Base-by-base conservation (phyloP, 2,329 filamentous ascomycete genomes). In the Rutstroemia sydowiana region DNA sequence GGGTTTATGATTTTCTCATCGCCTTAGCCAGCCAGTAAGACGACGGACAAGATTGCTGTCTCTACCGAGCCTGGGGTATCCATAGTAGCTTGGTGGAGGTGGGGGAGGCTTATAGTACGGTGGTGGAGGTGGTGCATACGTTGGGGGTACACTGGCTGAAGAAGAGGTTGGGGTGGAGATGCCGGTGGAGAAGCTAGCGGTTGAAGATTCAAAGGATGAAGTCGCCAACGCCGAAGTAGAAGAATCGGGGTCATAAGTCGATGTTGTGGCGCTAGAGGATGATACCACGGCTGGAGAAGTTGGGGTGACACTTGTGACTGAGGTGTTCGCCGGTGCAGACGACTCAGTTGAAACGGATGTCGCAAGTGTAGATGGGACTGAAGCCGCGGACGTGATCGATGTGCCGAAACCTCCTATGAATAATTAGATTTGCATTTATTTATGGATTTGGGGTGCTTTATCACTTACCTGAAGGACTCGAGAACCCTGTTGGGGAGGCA, bases 301-400 rank as follows among this genome's bases (percentile, higher is more conserved):
- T 26, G 23, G 23, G 23, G 23, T 26, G 4, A 26, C 8, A 8
- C 23, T 26, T 26, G 23, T 26, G 23, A 26, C 4, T 26, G 23
- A 26, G 23, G 23, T 46, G 21, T 51, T 51, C 10, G 34, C 16
- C 5, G 37, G 26, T 23, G 48, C 42, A 30, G 32, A 32, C 13
- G 53, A 32, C 13, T 41, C 37, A 13, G 53, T 49, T 16, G 49
- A 51, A n/a, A 51, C 34, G 8, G 48, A 51, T 21, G 57, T 58
- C 34, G 48, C 34, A 30, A 58, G 51, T 2, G 57, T 58, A 18
- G 55, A 57, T 37, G 50, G 50, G 26, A 41, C 28, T 16, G 43
- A 50, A 14, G 47, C 48, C 20, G 31, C 36, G 5, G 51, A 39
- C 13, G 42, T 51, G 18, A 46, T 41, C 16, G 52, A 52, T 9